Evolutionary conservation across 768 basidiomycete species (phyloP).

Genomic region (Boletus bicolor): DNA sequence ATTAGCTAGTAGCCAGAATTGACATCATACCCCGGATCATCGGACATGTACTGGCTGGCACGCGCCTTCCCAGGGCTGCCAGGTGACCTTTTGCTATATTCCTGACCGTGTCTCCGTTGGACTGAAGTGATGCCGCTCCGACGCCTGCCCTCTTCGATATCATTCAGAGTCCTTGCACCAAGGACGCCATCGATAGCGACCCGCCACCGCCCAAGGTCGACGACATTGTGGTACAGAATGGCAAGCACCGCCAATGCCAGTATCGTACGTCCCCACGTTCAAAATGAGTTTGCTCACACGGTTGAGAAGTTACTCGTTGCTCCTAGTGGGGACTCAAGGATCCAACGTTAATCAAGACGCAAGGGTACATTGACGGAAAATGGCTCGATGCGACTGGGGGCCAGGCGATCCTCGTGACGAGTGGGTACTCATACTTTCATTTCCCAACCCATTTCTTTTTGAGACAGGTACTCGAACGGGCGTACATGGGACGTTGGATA

Average conservation of each 20-base stretch:
- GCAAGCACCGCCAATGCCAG: slow-evolving; percentile 42
- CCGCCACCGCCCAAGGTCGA: slow-evolving; percentile 6
- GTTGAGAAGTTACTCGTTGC: not conserved
- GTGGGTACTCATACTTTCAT: slow-evolving; percentile 41
- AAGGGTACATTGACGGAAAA: slow-evolving; percentile 80
- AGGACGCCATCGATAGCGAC: slow-evolving; percentile 7
- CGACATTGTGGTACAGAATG: slow-evolving; percentile 43
- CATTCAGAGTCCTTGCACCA: slow-evolving; percentile 19
- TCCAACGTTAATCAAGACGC: slow-evolving; percentile 64
- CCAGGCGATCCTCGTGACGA: slow-evolving; percentile 68
- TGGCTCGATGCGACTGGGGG: slow-evolving; percentile 81
- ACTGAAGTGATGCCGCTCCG: slow-evolving; percentile 14
- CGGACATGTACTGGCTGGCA: not conserved
- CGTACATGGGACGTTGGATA: not conserved
- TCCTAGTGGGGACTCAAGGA: slow-evolving; percentile 75
- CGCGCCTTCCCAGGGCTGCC: slow-evolving; percentile 3
- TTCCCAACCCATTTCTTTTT: not conserved
- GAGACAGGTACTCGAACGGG: not conserved
- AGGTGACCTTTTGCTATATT: slow-evolving; percentile 5
- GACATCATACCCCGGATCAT: not conserved
- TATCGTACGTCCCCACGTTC: slow-evolving; percentile 30
- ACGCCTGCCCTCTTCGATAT: slow-evolving; percentile 14
- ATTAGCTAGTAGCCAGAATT: not conserved
- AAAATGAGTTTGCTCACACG: not conserved
- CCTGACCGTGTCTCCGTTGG: not conserved